Conservation (phyloP, 2,329 filamentous ascomycete species). For the Xylaria hypoxylon region DNA sequence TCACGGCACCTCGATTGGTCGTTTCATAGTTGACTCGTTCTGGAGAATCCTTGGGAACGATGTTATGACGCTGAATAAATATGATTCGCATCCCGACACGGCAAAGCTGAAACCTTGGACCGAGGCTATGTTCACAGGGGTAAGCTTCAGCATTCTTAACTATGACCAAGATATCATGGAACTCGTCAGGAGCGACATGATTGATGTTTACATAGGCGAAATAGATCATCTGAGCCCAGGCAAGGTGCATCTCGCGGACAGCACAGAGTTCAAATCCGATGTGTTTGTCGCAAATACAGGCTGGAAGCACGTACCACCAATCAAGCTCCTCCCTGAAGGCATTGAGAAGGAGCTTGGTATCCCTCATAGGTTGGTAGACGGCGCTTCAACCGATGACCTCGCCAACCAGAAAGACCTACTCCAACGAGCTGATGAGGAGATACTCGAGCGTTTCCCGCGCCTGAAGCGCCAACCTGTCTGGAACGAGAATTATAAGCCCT, state of each 20-base stretch:
- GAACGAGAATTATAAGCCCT: constrained; percentile 56
- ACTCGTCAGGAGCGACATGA: constrained; percentile 62
- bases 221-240: constrained; percentile 60
- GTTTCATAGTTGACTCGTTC: constrained; percentile 67
- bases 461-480: constrained; percentile 59
- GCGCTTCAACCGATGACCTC: constrained; percentile 47
- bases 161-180: constrained; percentile 68
- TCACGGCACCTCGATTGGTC: constrained; percentile 68
- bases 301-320: constrained; percentile 59
- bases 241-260: constrained; percentile 60
- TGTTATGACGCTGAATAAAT: constrained; percentile 64
- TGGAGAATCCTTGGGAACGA: constrained; percentile 69
- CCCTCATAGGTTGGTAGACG: constrained; percentile 51
- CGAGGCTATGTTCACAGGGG: constrained; percentile 64
- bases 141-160: constrained; percentile 70
- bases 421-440: constrained; percentile 60
- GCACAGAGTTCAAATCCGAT: constrained; percentile 57
- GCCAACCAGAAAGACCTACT: constrained; percentile 55
- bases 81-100: constrained; percentile 64
- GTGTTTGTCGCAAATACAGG: constrained; percentile 68
- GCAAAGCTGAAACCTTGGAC: constrained; percentile 67
- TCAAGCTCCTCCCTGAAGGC: constrained; percentile 59
- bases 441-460: constrained; percentile 62
- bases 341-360: constrained; percentile 61
- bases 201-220: constrained; percentile 68